Percentiles rank a stretch among this genome's conserved stretches.
Conservation (phyloP, 768 basidiomycete species). For the Chalciporus piperatus region DNA sequence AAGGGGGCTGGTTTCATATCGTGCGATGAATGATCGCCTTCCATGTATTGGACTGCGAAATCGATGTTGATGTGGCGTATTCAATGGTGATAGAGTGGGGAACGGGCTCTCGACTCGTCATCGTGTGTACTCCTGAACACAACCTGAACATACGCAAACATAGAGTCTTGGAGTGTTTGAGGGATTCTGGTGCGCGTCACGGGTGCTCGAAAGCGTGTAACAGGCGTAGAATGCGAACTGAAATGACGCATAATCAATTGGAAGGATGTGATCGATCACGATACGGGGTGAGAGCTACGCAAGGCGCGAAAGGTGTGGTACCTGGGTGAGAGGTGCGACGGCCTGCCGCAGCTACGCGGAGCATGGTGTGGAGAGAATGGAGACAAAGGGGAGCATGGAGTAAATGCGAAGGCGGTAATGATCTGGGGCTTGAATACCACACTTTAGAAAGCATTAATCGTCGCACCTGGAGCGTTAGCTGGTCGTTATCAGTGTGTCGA, state of each 20-base stretch:
- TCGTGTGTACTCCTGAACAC: slow-evolving; percentile 9
- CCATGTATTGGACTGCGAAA: slow-evolving; percentile 9
- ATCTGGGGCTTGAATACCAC: slow-evolving; percentile 7
- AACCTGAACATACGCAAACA: too few relatives aligned
- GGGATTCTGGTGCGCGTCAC: slow-evolving; percentile 12
- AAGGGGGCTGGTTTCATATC: slow-evolving; percentile 30
- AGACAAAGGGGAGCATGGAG: slow-evolving; percentile 15
- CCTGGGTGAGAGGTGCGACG: slow-evolving; percentile 8
- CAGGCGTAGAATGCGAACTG: slow-evolving; percentile 5
- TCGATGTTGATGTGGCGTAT: slow-evolving; percentile 9
- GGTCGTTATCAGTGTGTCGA: not conserved
- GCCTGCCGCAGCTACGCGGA: slow-evolving; percentile 10
- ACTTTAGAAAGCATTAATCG: slow-evolving; percentile 1
- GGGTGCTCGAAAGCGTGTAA: slow-evolving; percentile 5
- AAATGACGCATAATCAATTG: not conserved
- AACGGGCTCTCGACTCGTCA: not conserved
- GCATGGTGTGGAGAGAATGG: slow-evolving; percentile 17
- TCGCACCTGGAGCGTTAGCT: not conserved
- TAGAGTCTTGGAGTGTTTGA: slow-evolving; percentile 11
- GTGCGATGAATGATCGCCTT: slow-evolving; percentile 16
- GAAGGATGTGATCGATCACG: slow-evolving; percentile 20
- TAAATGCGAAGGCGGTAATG: slow-evolving; percentile 27
- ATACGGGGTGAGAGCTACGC: not conserved
- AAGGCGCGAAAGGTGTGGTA: not conserved
- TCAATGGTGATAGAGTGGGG: slow-evolving; percentile 24